These are phyloP conservation scores for Thymus mandschuricus DNA, from an alignment of 257 asterid genomes.

Conservation along the genomic window DNA sequence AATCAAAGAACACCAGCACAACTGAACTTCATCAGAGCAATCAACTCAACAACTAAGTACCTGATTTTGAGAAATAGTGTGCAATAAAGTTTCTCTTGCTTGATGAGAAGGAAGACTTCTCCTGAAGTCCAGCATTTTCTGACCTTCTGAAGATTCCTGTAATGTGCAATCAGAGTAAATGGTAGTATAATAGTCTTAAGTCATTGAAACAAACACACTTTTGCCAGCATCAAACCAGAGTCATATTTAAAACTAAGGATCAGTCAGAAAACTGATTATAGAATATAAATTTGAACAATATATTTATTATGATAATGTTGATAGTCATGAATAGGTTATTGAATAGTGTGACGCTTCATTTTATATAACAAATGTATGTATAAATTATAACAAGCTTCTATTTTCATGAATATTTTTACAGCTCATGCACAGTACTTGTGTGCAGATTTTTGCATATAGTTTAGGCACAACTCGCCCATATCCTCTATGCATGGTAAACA, in stretches of 20 bases:
- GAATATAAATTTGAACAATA: neutral
- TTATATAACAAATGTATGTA: neutral
- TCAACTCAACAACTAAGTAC: slow-evolving; percentile 36
- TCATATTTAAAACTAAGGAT: neutral
- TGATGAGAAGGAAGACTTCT: slow-evolving; percentile 78
- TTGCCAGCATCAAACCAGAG: slow-evolving; percentile 13
- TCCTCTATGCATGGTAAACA: neutral
- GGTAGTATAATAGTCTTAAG: slow-evolving; percentile 5
- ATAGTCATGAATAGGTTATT: neutral
- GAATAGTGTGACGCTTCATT: neutral
- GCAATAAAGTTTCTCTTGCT: slow-evolving; percentile 63
- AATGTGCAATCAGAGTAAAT: slow-evolving; percentile 8
- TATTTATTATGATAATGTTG: neutral
- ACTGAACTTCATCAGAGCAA: slow-evolving; percentile 14
- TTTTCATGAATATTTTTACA: neutral
- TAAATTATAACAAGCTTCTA: too few species aligned
- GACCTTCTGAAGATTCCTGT: slow-evolving; percentile 85
- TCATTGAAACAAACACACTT: slow-evolving; percentile 22
- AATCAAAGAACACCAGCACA: slow-evolving; percentile 10
- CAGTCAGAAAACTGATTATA: too few species aligned
- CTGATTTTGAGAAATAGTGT: slow-evolving; percentile 70
- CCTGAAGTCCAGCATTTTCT: slow-evolving; percentile 75
- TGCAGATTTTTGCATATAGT: neutral
- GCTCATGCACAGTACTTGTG: too few species aligned
- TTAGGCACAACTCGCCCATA: neutral